Percentiles rank a stretch among this genome's conserved stretches.
Evolutionary conservation across 2,329 filamentous ascomycete genomes (phyloP).

Genomic region (Ceratocystis huliohia): DNA sequence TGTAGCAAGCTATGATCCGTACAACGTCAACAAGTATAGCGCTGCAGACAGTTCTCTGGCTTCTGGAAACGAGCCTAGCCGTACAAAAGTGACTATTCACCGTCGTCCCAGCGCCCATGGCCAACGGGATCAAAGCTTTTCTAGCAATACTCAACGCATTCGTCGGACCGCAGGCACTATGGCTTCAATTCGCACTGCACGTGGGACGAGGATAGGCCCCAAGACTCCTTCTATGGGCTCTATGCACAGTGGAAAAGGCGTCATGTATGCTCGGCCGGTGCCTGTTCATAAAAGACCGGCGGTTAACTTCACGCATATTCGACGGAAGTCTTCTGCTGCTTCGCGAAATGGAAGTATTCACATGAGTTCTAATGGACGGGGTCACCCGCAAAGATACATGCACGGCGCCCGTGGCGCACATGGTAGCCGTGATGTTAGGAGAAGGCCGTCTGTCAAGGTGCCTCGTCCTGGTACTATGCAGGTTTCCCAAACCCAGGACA

Average conservation of each 20-base stretch:
- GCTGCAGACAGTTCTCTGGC: not conserved
- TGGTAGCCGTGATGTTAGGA: constrained; percentile 4
- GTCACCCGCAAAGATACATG: not conserved
- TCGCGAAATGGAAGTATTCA: not conserved
- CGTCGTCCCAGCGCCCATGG: constrained; percentile 14
- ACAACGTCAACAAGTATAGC: constrained; percentile 45
- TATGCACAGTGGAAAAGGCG: constrained; percentile 32
- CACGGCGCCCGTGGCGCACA: not conserved
- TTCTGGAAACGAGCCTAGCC: constrained; percentile 37
- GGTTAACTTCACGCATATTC: constrained; percentile 42
- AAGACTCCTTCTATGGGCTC: constrained; percentile 35
- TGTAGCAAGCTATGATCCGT: constrained; percentile 67
- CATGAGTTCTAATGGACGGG: not conserved
- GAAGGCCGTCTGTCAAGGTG: constrained; percentile 8
- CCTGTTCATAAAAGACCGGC: constrained; percentile 37
- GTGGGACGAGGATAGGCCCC: constrained; percentile 10
- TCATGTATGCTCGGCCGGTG: constrained; percentile 18
- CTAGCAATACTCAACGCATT: constrained; percentile 8
- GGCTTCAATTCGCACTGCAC: constrained; percentile 14
- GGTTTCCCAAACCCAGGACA: constrained; percentile 14
- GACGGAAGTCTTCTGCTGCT: constrained; percentile 22
- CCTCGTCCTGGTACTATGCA: not conserved
- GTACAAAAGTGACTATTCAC: constrained; percentile 57
- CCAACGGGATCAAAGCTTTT: constrained; percentile 23
- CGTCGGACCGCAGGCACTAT: constrained; percentile 14